These are phyloP conservation scores for Megacollybia marginata DNA, from an alignment of 768 basidiomycete species.

Conservation along the genomic window DNA sequence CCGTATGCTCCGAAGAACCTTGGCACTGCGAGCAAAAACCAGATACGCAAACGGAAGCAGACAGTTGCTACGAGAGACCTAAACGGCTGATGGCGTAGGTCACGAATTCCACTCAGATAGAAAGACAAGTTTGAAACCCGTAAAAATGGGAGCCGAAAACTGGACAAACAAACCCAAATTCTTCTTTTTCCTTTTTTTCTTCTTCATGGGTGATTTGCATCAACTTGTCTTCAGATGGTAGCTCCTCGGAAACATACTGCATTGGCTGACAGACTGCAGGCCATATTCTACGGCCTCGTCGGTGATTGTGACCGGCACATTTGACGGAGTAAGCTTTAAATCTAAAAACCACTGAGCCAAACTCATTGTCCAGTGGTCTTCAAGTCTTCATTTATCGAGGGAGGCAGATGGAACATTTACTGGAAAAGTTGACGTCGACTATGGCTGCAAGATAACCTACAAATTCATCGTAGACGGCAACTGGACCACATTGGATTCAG, in stretches of 20 bases:
- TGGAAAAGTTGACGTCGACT: slow-evolving; percentile 47
- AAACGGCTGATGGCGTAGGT: no score
- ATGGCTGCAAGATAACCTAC: slow-evolving; percentile 57
- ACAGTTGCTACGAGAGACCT: no score
- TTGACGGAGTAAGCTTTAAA: slow-evolving; percentile 56
- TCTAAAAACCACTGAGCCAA: not conserved
- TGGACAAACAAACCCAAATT: no score
- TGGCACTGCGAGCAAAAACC: no score
- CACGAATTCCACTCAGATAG: no score
- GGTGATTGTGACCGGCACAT: slow-evolving; percentile 71
- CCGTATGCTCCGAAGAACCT: no score
- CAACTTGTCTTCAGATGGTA: slow-evolving; percentile 11
- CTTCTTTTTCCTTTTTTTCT: not conserved
- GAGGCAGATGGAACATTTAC: slow-evolving; percentile 44
- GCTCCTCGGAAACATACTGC: not conserved
- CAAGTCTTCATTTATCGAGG: slow-evolving; percentile 47
- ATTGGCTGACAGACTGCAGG: slow-evolving; percentile 30
- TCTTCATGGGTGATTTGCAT: slow-evolving; percentile 8
- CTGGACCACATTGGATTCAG: slow-evolving; percentile 49
- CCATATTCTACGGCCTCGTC: slow-evolving; percentile 44
- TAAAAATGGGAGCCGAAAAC: no score
- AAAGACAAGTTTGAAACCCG: no score
- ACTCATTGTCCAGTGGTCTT: slow-evolving; percentile 45
- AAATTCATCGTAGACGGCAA: slow-evolving; percentile 76
- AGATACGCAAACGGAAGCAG: no score